These are phyloP conservation scores for Dioscorea zingiberensis DNA, from an alignment of 106 monocot genomes.

Conservation along the genomic window DNA sequence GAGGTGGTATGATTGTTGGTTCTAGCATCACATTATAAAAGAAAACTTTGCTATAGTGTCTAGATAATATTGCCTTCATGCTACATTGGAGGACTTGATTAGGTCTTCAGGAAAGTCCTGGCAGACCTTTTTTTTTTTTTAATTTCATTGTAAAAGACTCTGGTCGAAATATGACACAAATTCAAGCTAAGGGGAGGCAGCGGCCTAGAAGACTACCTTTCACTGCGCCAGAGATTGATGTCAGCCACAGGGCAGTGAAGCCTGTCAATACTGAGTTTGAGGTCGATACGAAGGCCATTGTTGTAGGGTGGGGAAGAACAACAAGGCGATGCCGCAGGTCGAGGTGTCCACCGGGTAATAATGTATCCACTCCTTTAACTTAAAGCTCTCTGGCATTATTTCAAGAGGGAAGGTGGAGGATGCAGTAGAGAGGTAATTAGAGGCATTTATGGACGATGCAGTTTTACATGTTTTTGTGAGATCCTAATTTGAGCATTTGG, in stretches of 20 bases:
- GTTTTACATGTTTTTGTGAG: constrained; percentile 11
- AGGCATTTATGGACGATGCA: neutral
- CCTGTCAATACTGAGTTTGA: constrained; percentile 5
- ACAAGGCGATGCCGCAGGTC: constrained; percentile 20
- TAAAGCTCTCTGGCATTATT: too few relatives aligned
- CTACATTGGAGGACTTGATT: constrained; percentile 38
- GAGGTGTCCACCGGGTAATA: constrained; percentile 11
- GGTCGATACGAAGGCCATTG: constrained; percentile 12
- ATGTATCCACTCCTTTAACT: constrained; percentile 3
- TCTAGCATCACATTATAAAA: too few relatives aligned
- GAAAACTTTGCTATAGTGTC: too few relatives aligned
- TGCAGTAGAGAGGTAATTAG: neutral
- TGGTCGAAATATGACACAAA: constrained; percentile 12
- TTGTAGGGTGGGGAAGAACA: constrained; percentile 33
- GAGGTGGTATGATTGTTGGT: too few relatives aligned
- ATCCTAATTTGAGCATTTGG: neutral
- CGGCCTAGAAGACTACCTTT: constrained; percentile 11
- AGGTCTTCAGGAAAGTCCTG: constrained; percentile 37
- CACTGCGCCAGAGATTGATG: constrained; percentile 10
- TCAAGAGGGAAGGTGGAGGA: too few relatives aligned
- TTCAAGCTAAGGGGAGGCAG: constrained; percentile 18
- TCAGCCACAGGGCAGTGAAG: neutral
- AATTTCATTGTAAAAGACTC: constrained; percentile 15
- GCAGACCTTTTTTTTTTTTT: too few relatives aligned
- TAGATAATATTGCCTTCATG: too few relatives aligned